A percentile compares a stretch with the other conserved stretches of the same genome.
These are phyloP conservation scores for Hygrocybe punicea DNA, from an alignment of 768 basidiomycete genomes.

Conservation along the genomic window DNA sequence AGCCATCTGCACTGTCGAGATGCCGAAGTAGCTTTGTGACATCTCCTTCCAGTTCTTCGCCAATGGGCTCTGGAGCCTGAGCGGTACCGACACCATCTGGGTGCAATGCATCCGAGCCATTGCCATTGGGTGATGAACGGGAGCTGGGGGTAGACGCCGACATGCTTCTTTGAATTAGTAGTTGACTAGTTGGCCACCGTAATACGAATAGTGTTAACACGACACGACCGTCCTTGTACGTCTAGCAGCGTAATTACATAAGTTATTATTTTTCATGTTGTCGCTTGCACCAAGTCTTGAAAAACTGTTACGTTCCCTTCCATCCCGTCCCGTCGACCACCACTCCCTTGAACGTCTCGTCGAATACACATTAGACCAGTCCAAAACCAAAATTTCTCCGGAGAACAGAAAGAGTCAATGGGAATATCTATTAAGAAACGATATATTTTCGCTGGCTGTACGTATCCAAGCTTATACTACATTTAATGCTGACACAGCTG, in stretches of 20 bases:
- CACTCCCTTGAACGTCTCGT: conserved; percentile 50
- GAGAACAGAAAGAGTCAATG: conserved; percentile 70
- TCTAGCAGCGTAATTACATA: too few relatives aligned
- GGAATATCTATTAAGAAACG: conserved; percentile 70
- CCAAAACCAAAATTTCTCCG: conserved; percentile 40
- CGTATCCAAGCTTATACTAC: conserved; percentile 19
- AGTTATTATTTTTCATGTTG: too few relatives aligned
- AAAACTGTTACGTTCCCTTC: conserved; percentile 50
- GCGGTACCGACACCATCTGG: too few relatives aligned
- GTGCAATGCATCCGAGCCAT: too few relatives aligned
- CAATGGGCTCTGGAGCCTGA: conserved; percentile 11
- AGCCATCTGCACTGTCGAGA: conserved; percentile 53
- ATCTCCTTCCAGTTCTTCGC: conserved; percentile 36
- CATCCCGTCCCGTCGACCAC: conserved; percentile 49
- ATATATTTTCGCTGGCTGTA: conserved; percentile 70
- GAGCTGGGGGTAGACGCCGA: too few relatives aligned
- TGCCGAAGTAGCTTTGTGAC: conserved; percentile 51
- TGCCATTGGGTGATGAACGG: too few relatives aligned
- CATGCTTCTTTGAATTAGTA: too few relatives aligned
- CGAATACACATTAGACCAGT: conserved; percentile 41
- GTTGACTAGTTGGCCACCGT: too few relatives aligned
- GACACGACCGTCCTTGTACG: too few relatives aligned
- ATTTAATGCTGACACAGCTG: background rate
- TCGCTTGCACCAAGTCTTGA: conserved; percentile 51
- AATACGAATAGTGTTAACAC: too few relatives aligned